Evolutionary conservation across 2,329 filamentous ascomycete genomes (phyloP).

Genomic region (Fonsecaea multimorphosa): DNA sequence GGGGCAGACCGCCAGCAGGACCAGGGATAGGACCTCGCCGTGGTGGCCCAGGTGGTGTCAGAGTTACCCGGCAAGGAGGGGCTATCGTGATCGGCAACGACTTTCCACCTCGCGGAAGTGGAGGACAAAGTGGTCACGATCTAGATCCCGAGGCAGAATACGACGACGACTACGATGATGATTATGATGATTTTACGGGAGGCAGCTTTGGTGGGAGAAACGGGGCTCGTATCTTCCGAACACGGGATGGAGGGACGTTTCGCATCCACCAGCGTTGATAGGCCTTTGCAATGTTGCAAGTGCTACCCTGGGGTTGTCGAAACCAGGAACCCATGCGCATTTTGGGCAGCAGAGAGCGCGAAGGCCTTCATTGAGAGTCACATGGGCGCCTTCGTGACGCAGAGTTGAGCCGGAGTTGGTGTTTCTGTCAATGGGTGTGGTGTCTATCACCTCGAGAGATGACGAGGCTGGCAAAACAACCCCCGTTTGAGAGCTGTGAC

Average conservation of each 20-base stretch:
- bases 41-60: neutral
- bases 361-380: no score
- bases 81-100: neutral
- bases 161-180: neutral
- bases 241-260: neutral
- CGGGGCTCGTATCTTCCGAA: neutral
- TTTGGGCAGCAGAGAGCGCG: neutral
- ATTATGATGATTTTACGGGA: neutral
- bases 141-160: neutral
- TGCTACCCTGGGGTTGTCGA: neutral
- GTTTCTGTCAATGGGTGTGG: no score
- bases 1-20: neutral
- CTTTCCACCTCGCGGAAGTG: neutral
- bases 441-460: no score
- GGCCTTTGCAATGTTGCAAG: neutral
- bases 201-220: neutral
- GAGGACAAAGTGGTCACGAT: neutral
- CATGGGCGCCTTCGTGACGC: no score
- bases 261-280: neutral
- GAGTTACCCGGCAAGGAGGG: neutral
- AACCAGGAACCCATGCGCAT: neutral
- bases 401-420: no score
- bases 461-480: no score
- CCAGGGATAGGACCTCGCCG: neutral
- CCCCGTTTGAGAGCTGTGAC: no score